Evolutionary conservation across 768 basidiomycete genomes (phyloP).

Genomic region (Rhizopogon rudus): DNA sequence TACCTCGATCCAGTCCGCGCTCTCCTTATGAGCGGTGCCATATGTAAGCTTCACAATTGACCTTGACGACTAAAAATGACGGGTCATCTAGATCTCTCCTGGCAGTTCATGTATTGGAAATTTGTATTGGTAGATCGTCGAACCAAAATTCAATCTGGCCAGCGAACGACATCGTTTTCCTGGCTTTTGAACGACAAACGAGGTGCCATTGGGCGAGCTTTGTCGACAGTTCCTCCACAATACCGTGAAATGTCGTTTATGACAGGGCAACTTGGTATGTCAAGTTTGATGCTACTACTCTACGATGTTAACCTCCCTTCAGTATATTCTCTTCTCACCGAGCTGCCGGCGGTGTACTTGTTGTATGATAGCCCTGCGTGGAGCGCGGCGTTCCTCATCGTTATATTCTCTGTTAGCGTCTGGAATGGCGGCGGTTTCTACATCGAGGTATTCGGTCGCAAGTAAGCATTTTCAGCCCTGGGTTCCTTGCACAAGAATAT

Average conservation of each 20-base stretch:
- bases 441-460: constrained; percentile 94
- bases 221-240: constrained; percentile 54
- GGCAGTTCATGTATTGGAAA: constrained; percentile 97
- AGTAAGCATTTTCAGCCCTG: constrained; percentile 48
- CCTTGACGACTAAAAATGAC: constrained; percentile 7
- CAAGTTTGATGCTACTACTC: constrained; percentile 1
- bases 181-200: constrained; percentile 87
- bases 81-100: constrained; percentile 65
- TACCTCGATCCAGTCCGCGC: constrained; percentile 67
- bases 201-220: constrained; percentile 69
- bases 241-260: constrained; percentile 76
- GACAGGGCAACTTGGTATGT: constrained; percentile 73
- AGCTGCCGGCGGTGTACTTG: constrained; percentile 78
- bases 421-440: constrained; percentile 98
- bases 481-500: background rate
- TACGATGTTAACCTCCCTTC: constrained; percentile 4
- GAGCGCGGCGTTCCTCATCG: constrained; percentile 72
- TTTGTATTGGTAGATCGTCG: constrained; percentile 87
- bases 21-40: constrained; percentile 71
- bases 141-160: constrained; percentile 86
- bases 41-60: constrained; percentile 53
- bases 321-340: constrained; percentile 86
- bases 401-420: constrained; percentile 81
- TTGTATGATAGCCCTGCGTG: constrained; percentile 77
- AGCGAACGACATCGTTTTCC: constrained; percentile 86